Percentiles rank a stretch among this genome's conserved stretches.
Conservation (phyloP, 352 stramenopile species). For the Phytophthora cactorum region DNA sequence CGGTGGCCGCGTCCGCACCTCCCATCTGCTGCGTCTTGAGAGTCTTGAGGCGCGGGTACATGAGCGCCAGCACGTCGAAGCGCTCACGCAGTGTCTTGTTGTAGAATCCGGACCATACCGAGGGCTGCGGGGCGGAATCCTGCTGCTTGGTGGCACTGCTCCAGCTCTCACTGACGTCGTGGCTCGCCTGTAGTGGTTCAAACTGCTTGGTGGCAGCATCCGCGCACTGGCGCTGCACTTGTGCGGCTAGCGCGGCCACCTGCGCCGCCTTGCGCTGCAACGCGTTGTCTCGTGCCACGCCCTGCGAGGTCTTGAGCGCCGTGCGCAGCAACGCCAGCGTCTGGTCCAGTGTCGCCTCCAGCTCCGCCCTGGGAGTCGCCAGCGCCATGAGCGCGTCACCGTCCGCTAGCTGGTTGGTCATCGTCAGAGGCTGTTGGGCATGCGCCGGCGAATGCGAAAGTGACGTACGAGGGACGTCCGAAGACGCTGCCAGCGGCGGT, state of each 20-base stretch:
- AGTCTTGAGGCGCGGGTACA: slow-evolving; percentile 75
- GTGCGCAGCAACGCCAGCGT: slow-evolving; percentile 36
- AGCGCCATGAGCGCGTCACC: slow-evolving; percentile 25
- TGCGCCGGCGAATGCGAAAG: slow-evolving; percentile 25
- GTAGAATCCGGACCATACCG: slow-evolving; percentile 89
- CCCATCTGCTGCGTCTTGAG: slow-evolving; percentile 39
- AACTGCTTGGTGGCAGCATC: slow-evolving; percentile 45
- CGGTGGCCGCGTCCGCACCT: slow-evolving; percentile 6
- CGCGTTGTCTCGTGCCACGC: slow-evolving; percentile 11
- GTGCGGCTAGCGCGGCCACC: slow-evolving; percentile 20
- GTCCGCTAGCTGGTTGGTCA: slow-evolving; percentile 38
- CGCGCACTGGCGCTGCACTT: slow-evolving; percentile 38
- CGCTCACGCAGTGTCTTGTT: slow-evolving; percentile 89
- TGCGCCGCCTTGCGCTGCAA: slow-evolving; percentile 25
- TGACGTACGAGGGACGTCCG: slow-evolving; percentile 9
- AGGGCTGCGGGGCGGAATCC: slow-evolving; percentile 53
- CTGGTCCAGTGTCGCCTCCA: slow-evolving; percentile 38
- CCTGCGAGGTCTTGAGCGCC: slow-evolving; percentile 36
- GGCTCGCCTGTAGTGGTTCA: slow-evolving; percentile 49
- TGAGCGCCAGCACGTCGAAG: slow-evolving; percentile 84
- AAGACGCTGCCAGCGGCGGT: too few relatives aligned
- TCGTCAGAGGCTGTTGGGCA: slow-evolving; percentile 17
- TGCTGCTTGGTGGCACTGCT: slow-evolving; percentile 7
- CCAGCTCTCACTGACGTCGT: slow-evolving; percentile 46
- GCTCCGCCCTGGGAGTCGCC: slow-evolving; percentile 8